These are phyloP conservation scores for Heliocybe sulcata DNA, from an alignment of 1,284 basidiomycete species.

Conservation along the genomic window DNA sequence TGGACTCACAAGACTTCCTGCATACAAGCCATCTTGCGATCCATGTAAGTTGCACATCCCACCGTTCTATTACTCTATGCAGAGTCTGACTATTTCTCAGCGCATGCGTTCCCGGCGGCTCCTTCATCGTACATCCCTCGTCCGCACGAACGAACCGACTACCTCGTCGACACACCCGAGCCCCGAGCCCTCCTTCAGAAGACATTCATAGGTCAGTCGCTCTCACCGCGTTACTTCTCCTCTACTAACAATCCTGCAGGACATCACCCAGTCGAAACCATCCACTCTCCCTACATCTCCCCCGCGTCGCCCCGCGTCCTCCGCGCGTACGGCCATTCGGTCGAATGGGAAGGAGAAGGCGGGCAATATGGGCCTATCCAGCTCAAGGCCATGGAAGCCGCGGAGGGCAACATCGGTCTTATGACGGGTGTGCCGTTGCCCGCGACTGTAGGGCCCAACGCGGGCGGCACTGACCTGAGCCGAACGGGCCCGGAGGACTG, in stretches of 20 bases:
- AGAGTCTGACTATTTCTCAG: constrained; percentile 13
- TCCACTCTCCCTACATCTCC: constrained; percentile 44
- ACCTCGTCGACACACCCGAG: constrained; percentile 45
- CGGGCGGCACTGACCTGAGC: neutral
- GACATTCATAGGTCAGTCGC: constrained; percentile 32
- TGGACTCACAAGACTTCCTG: neutral
- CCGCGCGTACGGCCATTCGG: constrained; percentile 19
- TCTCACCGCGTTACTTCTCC: neutral
- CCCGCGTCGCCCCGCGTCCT: constrained; percentile 36
- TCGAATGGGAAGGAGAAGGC: neutral
- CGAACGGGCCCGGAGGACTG: neutral
- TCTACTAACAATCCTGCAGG: constrained; percentile 6
- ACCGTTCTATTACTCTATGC: neutral
- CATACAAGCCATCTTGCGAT: constrained; percentile 18
- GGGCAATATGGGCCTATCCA: neutral
- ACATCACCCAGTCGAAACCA: constrained; percentile 32
- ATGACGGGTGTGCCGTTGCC: neutral
- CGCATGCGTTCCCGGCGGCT: constrained; percentile 38
- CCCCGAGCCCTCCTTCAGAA: constrained; percentile 41
- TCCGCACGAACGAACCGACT: constrained; percentile 39
- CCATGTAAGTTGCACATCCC: constrained; percentile 15
- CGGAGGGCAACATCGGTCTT: constrained; percentile 12
- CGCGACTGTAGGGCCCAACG: neutral
- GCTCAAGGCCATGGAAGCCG: constrained; percentile 15
- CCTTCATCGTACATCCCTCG: constrained; percentile 41